Evolutionary conservation across 352 stramenopile genomes (phyloP).

Genomic region (Globisporangium uncinulatum): DNA sequence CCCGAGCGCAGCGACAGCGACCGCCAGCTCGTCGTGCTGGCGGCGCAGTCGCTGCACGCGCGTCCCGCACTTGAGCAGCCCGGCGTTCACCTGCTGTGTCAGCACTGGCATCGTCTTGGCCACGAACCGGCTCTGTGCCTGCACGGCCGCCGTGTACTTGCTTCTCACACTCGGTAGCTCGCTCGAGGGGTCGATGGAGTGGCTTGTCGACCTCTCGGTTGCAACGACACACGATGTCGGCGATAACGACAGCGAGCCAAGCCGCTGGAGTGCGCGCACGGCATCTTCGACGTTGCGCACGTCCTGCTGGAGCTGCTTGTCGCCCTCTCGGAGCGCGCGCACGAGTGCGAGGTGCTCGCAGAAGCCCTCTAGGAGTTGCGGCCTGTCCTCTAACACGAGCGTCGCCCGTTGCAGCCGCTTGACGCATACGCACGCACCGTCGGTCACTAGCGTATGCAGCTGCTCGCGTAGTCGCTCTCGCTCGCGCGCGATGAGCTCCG

Average conservation of each 20-base stretch:
- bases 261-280: slow-evolving; percentile 37
- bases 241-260: slow-evolving; percentile 26
- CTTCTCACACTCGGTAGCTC: slow-evolving; percentile 35
- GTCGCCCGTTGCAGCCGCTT: slow-evolving; percentile 37
- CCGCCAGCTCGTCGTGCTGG: slow-evolving; percentile 42
- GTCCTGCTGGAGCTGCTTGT: slow-evolving; percentile 59
- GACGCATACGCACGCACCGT: slow-evolving; percentile 39
- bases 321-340: slow-evolving; percentile 37
- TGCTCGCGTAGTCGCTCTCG: slow-evolving; percentile 32
- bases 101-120: slow-evolving; percentile 63
- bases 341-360: slow-evolving; percentile 65
- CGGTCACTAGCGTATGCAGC: slow-evolving; percentile 25
- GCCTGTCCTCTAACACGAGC: slow-evolving; percentile 51
- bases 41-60: slow-evolving; percentile 45
- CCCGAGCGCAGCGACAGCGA: slow-evolving; percentile 18
- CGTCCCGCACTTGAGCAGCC: slow-evolving; percentile 43
- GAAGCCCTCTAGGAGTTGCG: slow-evolving; percentile 66
- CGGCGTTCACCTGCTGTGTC: slow-evolving; percentile 57
- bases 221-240: slow-evolving; percentile 27
- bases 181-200: slow-evolving; percentile 1
- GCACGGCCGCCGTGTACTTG: slow-evolving; percentile 41
- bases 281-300: slow-evolving; percentile 68
- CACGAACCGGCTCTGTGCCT: slow-evolving; percentile 57
- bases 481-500: slow-evolving; percentile 53
- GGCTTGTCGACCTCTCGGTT: slow-evolving; percentile 5